Conservation (phyloP, 176 grass and related monocot species). For the Carex kokanica region DNA sequence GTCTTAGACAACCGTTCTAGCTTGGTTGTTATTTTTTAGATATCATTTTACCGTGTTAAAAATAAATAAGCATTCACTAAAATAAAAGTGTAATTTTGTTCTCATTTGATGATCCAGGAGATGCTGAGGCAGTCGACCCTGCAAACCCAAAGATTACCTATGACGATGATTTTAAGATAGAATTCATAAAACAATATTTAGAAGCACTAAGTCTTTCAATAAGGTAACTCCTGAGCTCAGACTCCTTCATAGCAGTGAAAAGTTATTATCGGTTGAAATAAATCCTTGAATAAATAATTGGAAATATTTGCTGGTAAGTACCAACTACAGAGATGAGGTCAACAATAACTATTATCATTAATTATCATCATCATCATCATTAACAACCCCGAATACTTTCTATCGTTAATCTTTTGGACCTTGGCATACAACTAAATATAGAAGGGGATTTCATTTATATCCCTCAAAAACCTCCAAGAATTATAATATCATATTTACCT, state of each 20-base stretch:
- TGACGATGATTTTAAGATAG: conserved; percentile 7
- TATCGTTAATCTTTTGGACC: not conserved
- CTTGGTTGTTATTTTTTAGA: not conserved
- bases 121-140: not conserved
- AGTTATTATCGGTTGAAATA: not conserved
- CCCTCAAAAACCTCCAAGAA: too few species aligned
- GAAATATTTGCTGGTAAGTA: not conserved
- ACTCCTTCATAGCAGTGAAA: not conserved
- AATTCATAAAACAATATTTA: conserved; percentile 10
- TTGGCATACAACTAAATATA: not conserved
- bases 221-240: not conserved
- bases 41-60: not conserved
- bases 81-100: not conserved
- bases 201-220: conserved; percentile 16
- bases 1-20: not conserved
- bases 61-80: not conserved
- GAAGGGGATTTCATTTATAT: too few species aligned
- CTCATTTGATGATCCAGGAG: conserved; percentile 9
- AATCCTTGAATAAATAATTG: not conserved
- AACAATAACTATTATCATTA: not conserved
- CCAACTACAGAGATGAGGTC: not conserved
- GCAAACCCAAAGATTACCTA: not conserved
- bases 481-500: too few species aligned
- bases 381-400: not conserved
- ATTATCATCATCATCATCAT: not conserved